phyloP scores from a whole-genome alignment of 139 green algal species.

The Chlorella sp. region DNA sequence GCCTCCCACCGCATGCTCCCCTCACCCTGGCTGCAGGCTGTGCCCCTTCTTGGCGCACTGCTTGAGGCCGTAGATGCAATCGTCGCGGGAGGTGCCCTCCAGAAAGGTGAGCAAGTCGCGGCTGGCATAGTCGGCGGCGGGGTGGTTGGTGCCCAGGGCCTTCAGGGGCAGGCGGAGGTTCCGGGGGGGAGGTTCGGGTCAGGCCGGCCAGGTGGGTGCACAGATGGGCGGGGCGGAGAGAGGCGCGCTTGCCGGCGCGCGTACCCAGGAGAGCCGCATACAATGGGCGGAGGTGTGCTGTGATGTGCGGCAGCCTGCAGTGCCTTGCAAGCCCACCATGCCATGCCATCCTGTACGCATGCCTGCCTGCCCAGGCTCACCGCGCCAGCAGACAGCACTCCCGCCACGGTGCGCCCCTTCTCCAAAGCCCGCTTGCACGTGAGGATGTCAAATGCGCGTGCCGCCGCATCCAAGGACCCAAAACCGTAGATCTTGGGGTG shows the following conservation, averaged over 20 bases:
- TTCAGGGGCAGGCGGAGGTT: not conserved
- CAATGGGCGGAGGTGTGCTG: not conserved
- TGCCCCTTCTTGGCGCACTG: constrained; percentile 34
- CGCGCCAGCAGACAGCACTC: not conserved
- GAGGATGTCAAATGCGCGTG: constrained; percentile 48
- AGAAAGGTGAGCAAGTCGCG: constrained; percentile 23
- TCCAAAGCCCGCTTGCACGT: constrained; percentile 43
- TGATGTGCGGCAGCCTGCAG: not conserved
- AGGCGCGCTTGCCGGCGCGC: too few relatives aligned
- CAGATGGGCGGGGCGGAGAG: too few relatives aligned
- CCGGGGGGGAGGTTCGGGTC: too few relatives aligned
- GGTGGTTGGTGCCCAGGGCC: constrained; percentile 41
- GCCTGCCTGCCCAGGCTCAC: not conserved
- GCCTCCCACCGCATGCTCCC: not conserved
- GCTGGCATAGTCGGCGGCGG: not conserved
- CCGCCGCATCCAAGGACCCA: constrained; percentile 8
- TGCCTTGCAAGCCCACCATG: not conserved
- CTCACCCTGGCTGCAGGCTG: not conserved
- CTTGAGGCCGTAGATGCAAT: constrained; percentile 51
- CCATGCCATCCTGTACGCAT: not conserved
- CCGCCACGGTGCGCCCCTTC: constrained; percentile 19
- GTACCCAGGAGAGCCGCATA: too few relatives aligned
- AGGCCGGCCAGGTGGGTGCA: too few relatives aligned
- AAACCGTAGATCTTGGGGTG: constrained; percentile 58
- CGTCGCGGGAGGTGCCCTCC: constrained; percentile 5